Evolutionary conservation across 129 eudicot genomes (phyloP), one percentile per base, ranked within the genome.

Genomic region (Tanacetum coccineum): DNA sequence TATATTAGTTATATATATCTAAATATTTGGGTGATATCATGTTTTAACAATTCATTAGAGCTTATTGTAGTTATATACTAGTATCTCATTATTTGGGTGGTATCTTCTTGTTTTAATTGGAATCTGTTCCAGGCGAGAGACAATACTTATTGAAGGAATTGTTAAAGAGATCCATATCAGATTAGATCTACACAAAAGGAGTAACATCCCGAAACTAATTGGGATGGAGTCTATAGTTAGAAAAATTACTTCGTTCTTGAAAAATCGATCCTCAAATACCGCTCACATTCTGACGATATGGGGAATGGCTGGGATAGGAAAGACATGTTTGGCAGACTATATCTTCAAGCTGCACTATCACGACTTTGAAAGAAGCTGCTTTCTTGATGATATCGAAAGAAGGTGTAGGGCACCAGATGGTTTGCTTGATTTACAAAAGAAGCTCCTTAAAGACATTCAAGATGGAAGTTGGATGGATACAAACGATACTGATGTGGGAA

Each of bases 301-400:
- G 9, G 76, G 76, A 15, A 68, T 68, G 7, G 28, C 75, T 54
- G 79, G 82, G 47, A 79, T 79, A 1, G 79, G 82, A 42, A 79
- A 79, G 71, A 73, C 79, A 50, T 54, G 70, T n/a, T 60, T 73
- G 13, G 75, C 79, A 12, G 49, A 19, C 48, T 61, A 65, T 73
- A 60, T 59, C 22, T 68, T 32, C 30, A 50, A 51, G 54, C 47
- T 30, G 9, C 67, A 73, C 67, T 54, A 13, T 47, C 63, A 11
- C n/a, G 39, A 30, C 5, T 73, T 79, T 32, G 67, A 73, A 4
- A 67, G 3, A 13, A 73, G 79, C 53, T 59, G 79, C 55, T 79
- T 73, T 36, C 18, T 79, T 30, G 46, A 55, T 18, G 68, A 56
- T 52, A 56, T 73, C 3, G 69, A 63, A 17, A 22, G 57, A 56